Conservation (phyloP, 1,284 basidiomycete genomes). For the Cystobasidium slooffiae region DNA sequence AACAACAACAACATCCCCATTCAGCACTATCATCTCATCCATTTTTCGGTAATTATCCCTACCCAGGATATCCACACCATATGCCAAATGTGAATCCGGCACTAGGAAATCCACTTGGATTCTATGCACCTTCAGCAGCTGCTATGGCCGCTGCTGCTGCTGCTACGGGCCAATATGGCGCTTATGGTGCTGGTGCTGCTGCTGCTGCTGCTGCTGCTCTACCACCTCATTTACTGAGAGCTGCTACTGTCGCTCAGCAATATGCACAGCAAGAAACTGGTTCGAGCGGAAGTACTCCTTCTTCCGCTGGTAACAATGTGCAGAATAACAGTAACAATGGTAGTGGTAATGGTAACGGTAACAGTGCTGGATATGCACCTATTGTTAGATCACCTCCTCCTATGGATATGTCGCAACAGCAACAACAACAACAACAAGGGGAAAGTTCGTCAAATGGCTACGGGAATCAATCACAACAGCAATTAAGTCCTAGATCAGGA, state of each 20-base stretch:
- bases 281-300: not conserved
- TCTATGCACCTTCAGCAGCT: constrained; percentile 18
- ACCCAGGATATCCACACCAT: constrained; percentile 22
- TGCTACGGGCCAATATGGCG: constrained; percentile 10
- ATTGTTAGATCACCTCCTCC: constrained; percentile 4
- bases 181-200: constrained; percentile 16
- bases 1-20: constrained; percentile 2
- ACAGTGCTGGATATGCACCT: constrained; percentile 7
- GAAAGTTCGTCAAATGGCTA: constrained; percentile 4
- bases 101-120: constrained; percentile 19
- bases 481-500: not conserved
- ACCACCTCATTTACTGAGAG: constrained; percentile 20
- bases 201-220: constrained; percentile 20
- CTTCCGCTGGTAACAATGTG: constrained; percentile 3
- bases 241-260: constrained; percentile 20
- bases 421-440: constrained; percentile 17
- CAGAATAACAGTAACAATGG: not conserved
- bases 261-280: constrained; percentile 12
- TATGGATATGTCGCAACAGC: constrained; percentile 16
- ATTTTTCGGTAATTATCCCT: constrained; percentile 22
- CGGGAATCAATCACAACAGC: not conserved
- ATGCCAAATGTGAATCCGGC: constrained; percentile 32
- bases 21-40: constrained; percentile 17
- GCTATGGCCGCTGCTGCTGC: constrained; percentile 30
- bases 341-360: too few species aligned